A percentile compares a stretch with the other conserved stretches of the same genome.
phyloP scores from a whole-genome alignment of 495 filamentous ascomycete species.

The Pseudevernia furfuracea region DNA sequence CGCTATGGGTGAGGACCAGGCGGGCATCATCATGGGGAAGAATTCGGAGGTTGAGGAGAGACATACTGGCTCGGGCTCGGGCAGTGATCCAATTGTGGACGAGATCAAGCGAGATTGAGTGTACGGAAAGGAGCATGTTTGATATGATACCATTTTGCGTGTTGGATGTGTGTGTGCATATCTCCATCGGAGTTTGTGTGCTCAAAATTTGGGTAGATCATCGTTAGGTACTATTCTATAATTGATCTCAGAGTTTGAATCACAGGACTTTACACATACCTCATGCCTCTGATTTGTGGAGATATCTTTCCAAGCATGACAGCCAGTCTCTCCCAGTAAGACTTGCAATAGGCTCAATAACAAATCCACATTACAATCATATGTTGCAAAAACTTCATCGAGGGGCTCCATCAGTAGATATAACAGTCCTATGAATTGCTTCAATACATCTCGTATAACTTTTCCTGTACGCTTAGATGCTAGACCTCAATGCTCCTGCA shows the following conservation, averaged over 20 bases:
- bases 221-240: neutral
- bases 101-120: constrained; percentile 14
- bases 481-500: neutral
- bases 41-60: constrained; percentile 13
- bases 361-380: neutral
- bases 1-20: constrained; percentile 16
- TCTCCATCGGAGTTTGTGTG: neutral
- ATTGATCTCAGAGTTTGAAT: neutral
- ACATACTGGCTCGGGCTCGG: constrained; percentile 4
- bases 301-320: neutral
- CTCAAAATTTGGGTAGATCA: neutral
- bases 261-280: neutral
- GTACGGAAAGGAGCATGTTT: neutral
- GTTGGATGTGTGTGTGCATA: neutral
- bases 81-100: neutral
- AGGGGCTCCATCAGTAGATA: neutral
- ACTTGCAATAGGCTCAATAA: neutral
- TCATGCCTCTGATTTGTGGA: neutral
- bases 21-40: constrained; percentile 18
- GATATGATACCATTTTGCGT: constrained; percentile 1
- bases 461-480: neutral
- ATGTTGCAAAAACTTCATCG: neutral
- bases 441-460: neutral
- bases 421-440: neutral
- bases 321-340: neutral